phyloP scores from a whole-genome alignment of 129 eudicot genomes.

The Gnaphalium uliginosum region DNA sequence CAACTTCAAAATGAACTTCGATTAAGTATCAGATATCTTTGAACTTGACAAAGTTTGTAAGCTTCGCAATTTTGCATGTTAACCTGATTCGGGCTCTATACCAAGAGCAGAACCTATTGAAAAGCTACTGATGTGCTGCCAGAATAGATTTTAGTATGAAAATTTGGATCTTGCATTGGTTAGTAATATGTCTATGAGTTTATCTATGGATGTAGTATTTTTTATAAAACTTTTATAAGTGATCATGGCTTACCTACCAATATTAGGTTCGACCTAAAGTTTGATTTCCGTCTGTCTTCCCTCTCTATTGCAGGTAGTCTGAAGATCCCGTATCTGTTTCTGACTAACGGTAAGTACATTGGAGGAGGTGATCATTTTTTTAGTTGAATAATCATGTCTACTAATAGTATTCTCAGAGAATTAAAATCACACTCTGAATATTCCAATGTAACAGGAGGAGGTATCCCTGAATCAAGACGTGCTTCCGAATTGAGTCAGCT shows the following conservation, averaged over 20 bases:
- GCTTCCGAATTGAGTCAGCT: slow-evolving; percentile 60
- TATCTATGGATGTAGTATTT: not conserved
- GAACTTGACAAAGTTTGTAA: not conserved
- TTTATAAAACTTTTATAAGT: not conserved
- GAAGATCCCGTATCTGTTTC: slow-evolving; percentile 63
- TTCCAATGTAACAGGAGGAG: slow-evolving; percentile 50
- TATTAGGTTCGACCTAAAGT: slow-evolving; percentile 1
- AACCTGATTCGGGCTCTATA: not conserved
- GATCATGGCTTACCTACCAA: not conserved
- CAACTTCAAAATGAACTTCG: too few relatives aligned
- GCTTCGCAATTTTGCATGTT: not conserved
- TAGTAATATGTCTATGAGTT: not conserved
- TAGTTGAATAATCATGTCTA: not conserved
- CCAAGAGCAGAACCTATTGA: not conserved
- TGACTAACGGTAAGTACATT: slow-evolving; percentile 57
- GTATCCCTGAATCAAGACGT: slow-evolving; percentile 65
- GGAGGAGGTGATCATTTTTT: slow-evolving; percentile 11
- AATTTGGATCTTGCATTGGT: slow-evolving; percentile 4
- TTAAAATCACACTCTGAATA: not conserved
- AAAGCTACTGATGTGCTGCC: not conserved
- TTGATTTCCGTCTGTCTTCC: slow-evolving; percentile 9
- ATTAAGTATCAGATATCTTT: not conserved
- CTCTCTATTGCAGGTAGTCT: slow-evolving; percentile 47
- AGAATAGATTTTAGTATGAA: not conserved
- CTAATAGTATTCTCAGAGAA: slow-evolving; percentile 9